Evolutionary conservation across 768 basidiomycete genomes (phyloP).

Genomic region (Chiua virens): DNA sequence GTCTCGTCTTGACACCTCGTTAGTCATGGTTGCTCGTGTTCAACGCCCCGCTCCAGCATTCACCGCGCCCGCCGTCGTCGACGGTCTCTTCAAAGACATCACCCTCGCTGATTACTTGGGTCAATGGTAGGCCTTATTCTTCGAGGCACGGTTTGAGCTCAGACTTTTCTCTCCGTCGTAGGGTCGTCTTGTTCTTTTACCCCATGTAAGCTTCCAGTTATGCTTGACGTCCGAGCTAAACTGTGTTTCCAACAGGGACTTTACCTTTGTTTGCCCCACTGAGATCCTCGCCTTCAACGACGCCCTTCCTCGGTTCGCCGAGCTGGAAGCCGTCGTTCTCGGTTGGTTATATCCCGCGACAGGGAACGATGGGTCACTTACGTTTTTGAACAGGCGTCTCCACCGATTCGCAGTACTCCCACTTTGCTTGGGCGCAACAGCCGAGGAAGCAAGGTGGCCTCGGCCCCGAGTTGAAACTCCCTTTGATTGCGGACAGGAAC

Average conservation of each 20-base stretch:
- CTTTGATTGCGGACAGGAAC: conserved; percentile 76
- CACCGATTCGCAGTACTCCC: conserved; percentile 87
- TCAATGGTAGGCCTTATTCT: conserved; percentile 59
- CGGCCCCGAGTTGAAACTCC: conserved; percentile 83
- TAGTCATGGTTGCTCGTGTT: conserved; percentile 50
- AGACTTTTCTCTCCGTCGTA: conserved; percentile 30
- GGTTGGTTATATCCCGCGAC: conserved; percentile 42
- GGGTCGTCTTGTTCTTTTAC: conserved; percentile 95
- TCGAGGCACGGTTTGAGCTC: conserved; percentile 1
- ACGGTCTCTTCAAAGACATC: conserved; percentile 75
- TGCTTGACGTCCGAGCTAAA: not conserved
- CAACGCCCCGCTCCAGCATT: conserved; percentile 88
- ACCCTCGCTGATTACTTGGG: conserved; percentile 73
- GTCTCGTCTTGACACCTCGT: not conserved
- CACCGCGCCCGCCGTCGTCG: conserved; percentile 69
- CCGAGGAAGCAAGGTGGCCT: conserved; percentile 85
- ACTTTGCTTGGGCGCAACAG: conserved; percentile 84
- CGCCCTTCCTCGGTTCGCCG: conserved; percentile 71
- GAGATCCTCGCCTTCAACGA: conserved; percentile 96
- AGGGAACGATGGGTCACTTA: not conserved
- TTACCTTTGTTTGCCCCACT: conserved; percentile 91
- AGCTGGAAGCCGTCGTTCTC: conserved; percentile 72
- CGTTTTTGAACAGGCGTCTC: conserved; percentile 55
- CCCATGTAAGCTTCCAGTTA: conserved; percentile 64
- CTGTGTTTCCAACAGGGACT: conserved; percentile 52